These are phyloP conservation scores for Trichoderma lentiforme DNA, from an alignment of 2,329 filamentous ascomycete species.

Conservation along the genomic window DNA sequence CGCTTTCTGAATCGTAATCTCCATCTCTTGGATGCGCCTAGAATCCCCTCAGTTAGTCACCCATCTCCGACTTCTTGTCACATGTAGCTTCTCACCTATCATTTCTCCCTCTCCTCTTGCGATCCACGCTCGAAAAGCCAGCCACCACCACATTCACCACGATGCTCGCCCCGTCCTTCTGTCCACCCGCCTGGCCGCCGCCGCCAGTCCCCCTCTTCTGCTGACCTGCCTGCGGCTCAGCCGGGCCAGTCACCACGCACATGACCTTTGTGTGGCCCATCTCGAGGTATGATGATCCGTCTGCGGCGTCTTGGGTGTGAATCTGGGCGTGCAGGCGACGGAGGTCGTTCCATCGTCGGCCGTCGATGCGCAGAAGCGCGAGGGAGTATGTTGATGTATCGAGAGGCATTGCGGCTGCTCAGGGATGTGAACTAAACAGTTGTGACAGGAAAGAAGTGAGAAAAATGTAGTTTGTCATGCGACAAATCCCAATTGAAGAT, in stretches of 20 bases:
- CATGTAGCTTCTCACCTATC: constrained; percentile 64
- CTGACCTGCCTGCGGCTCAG: constrained; percentile 53
- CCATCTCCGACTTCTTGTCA: not conserved
- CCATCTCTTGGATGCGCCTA: constrained; percentile 77
- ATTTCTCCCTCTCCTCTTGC: constrained; percentile 69
- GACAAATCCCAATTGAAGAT: not conserved
- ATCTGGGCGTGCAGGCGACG: constrained; percentile 85
- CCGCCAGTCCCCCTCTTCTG: constrained; percentile 33
- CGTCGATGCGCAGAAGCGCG: constrained; percentile 77
- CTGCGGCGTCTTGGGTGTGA: constrained; percentile 85
- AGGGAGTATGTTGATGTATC: constrained; percentile 90
- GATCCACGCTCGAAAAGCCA: constrained; percentile 82
- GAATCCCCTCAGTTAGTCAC: not conserved
- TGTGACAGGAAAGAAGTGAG: too few relatives aligned
- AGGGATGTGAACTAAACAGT: not conserved
- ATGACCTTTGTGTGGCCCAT: constrained; percentile 98
- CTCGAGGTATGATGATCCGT: constrained; percentile 89
- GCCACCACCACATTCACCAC: constrained; percentile 80
- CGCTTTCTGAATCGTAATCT: constrained; percentile 72
- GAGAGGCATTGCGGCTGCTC: constrained; percentile 67
- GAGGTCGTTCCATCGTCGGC: constrained; percentile 94
- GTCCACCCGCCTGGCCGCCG: constrained; percentile 36
- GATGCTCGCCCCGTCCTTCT: constrained; percentile 53
- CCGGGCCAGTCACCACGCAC: constrained; percentile 84
- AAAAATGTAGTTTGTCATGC: not conserved